Conservation (phyloP, 805 yeast species). For the Lachancea waltii region DNA sequence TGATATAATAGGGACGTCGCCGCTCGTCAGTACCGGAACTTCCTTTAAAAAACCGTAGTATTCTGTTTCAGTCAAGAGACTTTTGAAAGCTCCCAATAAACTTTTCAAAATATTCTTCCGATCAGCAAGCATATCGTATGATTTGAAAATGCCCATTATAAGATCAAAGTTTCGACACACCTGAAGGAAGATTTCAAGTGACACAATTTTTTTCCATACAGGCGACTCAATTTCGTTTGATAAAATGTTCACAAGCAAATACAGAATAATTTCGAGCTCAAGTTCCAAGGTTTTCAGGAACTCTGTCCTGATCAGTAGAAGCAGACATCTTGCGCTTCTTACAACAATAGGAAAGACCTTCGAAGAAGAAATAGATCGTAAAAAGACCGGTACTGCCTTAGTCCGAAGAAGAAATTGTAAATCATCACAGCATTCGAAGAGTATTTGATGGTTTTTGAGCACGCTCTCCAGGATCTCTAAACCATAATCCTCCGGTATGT, state of each 20-base stretch:
- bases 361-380: slow-evolving; percentile 55
- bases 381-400: slow-evolving; percentile 66
- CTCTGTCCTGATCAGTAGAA: slow-evolving; percentile 49
- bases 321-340: slow-evolving; percentile 67
- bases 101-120: slow-evolving; percentile 57
- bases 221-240: slow-evolving; percentile 49
- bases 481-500: slow-evolving; percentile 58
- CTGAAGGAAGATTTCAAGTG: slow-evolving; percentile 64
- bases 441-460: slow-evolving; percentile 50
- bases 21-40: slow-evolving; percentile 29
- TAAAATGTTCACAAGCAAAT: slow-evolving; percentile 68
- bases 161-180: slow-evolving; percentile 51
- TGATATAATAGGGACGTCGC: slow-evolving; percentile 35
- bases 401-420: slow-evolving; percentile 59
- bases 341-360: slow-evolving; percentile 58
- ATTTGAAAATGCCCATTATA: slow-evolving; percentile 46
- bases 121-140: slow-evolving; percentile 53
- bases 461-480: slow-evolving; percentile 81
- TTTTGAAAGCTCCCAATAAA: slow-evolving; percentile 40
- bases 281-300: slow-evolving; percentile 57
- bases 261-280: slow-evolving; percentile 76
- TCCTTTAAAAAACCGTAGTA: slow-evolving; percentile 32
- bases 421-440: slow-evolving; percentile 56
- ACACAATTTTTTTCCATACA: slow-evolving; percentile 66
- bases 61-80: slow-evolving; percentile 30